A percentile compares a stretch with the other conserved stretches of the same genome.
These are phyloP conservation scores for Mallotus japonicus DNA, from an alignment of 441 rosid genomes.

Conservation along the genomic window DNA sequence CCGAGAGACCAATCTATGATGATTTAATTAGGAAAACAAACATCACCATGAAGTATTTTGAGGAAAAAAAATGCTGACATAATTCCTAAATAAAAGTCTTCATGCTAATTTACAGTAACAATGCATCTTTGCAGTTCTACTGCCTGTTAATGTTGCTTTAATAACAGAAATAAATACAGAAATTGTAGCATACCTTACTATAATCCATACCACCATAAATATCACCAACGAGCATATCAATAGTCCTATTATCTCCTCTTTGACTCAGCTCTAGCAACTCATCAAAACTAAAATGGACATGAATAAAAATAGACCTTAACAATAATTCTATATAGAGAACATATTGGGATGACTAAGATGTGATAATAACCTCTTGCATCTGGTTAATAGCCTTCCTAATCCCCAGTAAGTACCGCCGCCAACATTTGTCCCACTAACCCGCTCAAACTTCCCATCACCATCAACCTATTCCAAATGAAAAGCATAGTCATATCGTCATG, in stretches of 20 bases:
- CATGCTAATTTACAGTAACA: constrained; percentile 12
- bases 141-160: constrained; percentile 10
- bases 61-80: neutral
- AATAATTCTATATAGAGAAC: constrained; percentile 10
- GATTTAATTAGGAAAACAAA: constrained; percentile 3
- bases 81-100: neutral
- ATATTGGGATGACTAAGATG: constrained; percentile 20
- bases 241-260: constrained; percentile 89
- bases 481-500: constrained; percentile 11
- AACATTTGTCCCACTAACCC: constrained; percentile 98
- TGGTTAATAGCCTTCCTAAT: constrained; percentile 90
- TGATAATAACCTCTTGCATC: constrained; percentile 79
- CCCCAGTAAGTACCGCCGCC: constrained; percentile 99
- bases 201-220: constrained; percentile 98
- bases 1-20: constrained; percentile 91
- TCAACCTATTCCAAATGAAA: constrained; percentile 69
- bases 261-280: constrained; percentile 98
- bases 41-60: constrained; percentile 13
- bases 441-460: constrained; percentile 94
- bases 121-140: constrained; percentile 9
- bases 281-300: constrained; percentile 65
- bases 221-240: constrained; percentile 99
- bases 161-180: constrained; percentile 17
- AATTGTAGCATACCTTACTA: constrained; percentile 59
- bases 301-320: constrained; percentile 12